Evolutionary conservation across 345 rosid genomes (phyloP).

Genomic region (Salix purpurea): DNA sequence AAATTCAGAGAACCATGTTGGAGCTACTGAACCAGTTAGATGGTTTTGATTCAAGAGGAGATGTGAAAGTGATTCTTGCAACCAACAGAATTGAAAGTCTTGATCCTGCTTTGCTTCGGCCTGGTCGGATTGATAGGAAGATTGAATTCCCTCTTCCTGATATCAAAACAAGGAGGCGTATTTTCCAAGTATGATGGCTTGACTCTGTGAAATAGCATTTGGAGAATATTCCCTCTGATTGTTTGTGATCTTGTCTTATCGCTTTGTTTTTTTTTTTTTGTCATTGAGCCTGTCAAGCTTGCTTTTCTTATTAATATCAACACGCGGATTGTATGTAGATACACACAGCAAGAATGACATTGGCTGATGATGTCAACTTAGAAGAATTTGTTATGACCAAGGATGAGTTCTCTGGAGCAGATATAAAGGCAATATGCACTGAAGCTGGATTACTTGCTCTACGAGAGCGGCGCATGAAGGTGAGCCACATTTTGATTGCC

Average conservation of each 20-base stretch:
- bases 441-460: conserved; percentile 97
- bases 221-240: background rate
- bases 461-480: conserved; percentile 97
- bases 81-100: conserved; percentile 93
- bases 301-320: background rate
- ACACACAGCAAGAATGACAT: conserved; percentile 94
- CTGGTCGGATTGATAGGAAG: conserved; percentile 91
- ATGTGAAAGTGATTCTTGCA: conserved; percentile 94
- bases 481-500: conserved; percentile 19
- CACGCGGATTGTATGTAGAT: conserved; percentile 47
- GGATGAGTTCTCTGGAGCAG: conserved; percentile 98
- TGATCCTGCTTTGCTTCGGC: conserved; percentile 96
- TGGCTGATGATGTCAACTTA: conserved; percentile 91
- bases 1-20: conserved; percentile 98
- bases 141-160: conserved; percentile 99
- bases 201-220: background rate
- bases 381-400: conserved; percentile 99
- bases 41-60: conserved; percentile 97
- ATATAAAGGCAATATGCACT: conserved; percentile 93
- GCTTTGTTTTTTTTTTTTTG: background rate
- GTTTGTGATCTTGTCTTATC: too few relatives aligned
- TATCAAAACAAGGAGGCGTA: conserved; percentile 93
- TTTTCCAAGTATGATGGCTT: conserved; percentile 64
- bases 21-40: conserved; percentile 90
- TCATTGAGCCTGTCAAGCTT: background rate